Evolutionary conservation across 768 basidiomycete species (phyloP).

Genomic region (Xerocomellus dryophilus): DNA sequence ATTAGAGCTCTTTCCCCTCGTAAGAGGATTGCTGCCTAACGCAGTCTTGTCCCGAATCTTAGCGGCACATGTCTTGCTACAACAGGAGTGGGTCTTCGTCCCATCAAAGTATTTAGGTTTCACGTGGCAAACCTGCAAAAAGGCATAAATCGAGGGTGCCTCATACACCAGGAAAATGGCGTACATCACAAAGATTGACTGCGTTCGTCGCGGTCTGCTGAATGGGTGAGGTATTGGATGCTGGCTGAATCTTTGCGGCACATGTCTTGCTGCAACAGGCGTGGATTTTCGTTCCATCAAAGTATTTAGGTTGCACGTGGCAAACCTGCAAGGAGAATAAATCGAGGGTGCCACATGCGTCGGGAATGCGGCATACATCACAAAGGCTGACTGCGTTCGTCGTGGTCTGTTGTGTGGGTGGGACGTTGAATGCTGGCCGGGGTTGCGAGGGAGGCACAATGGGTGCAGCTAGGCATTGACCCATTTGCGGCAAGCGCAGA

Average conservation of each 20-base stretch:
- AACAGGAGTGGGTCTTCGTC: constrained; percentile 53
- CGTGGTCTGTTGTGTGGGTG: constrained; percentile 19
- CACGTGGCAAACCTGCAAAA: constrained; percentile 49
- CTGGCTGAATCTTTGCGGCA: constrained; percentile 42
- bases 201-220: constrained; percentile 24
- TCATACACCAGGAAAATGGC: constrained; percentile 17
- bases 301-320: constrained; percentile 52
- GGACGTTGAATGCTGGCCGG: too few species aligned
- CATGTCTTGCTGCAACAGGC: constrained; percentile 59
- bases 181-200: constrained; percentile 50
- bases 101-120: constrained; percentile 59
- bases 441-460: too few species aligned
- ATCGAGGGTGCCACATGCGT: constrained; percentile 2
- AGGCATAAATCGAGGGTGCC: background rate
- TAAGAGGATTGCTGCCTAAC: constrained; percentile 26
- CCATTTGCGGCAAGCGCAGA: constrained; percentile 36
- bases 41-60: constrained; percentile 36
- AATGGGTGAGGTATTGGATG: constrained; percentile 3
- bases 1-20: constrained; percentile 26
- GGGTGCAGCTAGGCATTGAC: constrained; percentile 35
- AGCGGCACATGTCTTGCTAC: constrained; percentile 57
- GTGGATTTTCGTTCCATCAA: constrained; percentile 54
- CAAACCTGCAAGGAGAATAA: constrained; percentile 42
- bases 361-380: constrained; percentile 40
- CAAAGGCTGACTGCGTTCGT: constrained; percentile 40